Evolutionary conservation across 108 stramenopile species (phyloP).

Genomic region (Aurantiochytrium sp.): DNA sequence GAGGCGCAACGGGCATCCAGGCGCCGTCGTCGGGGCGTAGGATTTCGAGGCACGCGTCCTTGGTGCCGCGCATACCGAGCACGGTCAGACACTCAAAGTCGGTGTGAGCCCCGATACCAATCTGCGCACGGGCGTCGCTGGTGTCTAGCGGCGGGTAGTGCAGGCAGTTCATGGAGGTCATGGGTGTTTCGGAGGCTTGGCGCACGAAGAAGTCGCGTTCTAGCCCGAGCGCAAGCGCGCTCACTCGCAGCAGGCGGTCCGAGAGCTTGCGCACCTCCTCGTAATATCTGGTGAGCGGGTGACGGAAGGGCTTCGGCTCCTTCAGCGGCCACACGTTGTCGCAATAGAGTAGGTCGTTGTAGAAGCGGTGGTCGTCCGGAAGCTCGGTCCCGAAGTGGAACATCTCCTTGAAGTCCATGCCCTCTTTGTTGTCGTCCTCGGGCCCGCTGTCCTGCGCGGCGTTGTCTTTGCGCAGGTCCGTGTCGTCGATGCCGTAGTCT

Average conservation of each 20-base stretch:
- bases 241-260: not conserved
- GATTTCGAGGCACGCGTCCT: not conserved
- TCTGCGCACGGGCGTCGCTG: not conserved
- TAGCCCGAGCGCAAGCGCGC: not conserved
- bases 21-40: not conserved
- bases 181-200: not conserved
- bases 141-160: not conserved
- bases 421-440: not conserved
- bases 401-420: not conserved
- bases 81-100: conserved; percentile 15
- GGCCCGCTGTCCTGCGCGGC: not conserved
- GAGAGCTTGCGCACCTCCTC: not conserved
- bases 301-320: not conserved
- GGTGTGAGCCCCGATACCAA: conserved; percentile 10
- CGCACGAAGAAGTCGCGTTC: not conserved
- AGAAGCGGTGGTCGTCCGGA: not conserved
- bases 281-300: not conserved
- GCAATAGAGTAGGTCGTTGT: not conserved
- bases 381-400: conserved; percentile 16
- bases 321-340: not conserved
- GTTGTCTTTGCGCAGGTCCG: not conserved
- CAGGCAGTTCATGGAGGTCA: conserved; percentile 21
- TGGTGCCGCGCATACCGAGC: not conserved
- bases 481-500: not conserved
- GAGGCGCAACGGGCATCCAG: conserved; percentile 5